Percentiles rank a stretch among this genome's conserved stretches.
Conservation (phyloP, 2,329 filamentous ascomycete genomes). For the Trichoderma cornu-damae region DNA sequence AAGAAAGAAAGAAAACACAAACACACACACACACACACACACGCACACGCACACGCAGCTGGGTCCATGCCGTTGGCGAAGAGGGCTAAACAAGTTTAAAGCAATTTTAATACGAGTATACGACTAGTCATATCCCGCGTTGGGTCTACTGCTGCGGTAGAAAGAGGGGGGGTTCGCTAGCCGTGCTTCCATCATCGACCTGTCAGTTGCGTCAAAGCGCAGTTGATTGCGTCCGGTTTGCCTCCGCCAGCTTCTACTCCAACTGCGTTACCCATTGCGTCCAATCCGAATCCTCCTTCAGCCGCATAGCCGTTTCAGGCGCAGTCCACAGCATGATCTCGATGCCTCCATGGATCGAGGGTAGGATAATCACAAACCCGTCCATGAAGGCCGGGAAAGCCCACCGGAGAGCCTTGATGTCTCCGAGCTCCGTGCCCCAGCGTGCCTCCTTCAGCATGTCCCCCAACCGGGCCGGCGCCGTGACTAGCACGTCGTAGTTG, state of each 20-base stretch:
- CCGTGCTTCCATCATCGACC: neutral
- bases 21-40: no score
- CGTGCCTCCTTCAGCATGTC: slow-evolving; percentile 13
- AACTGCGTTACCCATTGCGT: slow-evolving; percentile 18
- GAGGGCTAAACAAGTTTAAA: neutral
- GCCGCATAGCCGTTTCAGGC: slow-evolving; percentile 13
- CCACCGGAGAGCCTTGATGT: slow-evolving; percentile 16
- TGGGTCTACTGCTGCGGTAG: neutral
- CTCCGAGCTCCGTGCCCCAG: slow-evolving; percentile 16
- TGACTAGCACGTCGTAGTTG: slow-evolving; percentile 16
- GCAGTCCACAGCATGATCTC: slow-evolving; percentile 19
- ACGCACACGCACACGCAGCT: no score
- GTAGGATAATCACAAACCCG: slow-evolving; percentile 15
- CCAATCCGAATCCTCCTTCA: slow-evolving; percentile 13
- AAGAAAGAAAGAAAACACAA: no score
- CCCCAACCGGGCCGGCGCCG: slow-evolving; percentile 12
- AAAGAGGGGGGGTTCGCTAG: slow-evolving; percentile 1
- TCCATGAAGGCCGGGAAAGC: slow-evolving; percentile 18
- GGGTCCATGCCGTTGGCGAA: no score
- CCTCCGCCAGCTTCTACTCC: slow-evolving; percentile 5
- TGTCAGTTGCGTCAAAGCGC: neutral
- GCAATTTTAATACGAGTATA: neutral
- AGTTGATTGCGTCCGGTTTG: neutral
- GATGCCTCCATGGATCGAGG: slow-evolving; percentile 15
- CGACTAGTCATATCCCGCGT: slow-evolving; percentile 9